A percentile compares a stretch with the other conserved stretches of the same genome.
phyloP scores from a whole-genome alignment of 2,329 filamentous ascomycete genomes.

The Apiospora phragmitis region DNA sequence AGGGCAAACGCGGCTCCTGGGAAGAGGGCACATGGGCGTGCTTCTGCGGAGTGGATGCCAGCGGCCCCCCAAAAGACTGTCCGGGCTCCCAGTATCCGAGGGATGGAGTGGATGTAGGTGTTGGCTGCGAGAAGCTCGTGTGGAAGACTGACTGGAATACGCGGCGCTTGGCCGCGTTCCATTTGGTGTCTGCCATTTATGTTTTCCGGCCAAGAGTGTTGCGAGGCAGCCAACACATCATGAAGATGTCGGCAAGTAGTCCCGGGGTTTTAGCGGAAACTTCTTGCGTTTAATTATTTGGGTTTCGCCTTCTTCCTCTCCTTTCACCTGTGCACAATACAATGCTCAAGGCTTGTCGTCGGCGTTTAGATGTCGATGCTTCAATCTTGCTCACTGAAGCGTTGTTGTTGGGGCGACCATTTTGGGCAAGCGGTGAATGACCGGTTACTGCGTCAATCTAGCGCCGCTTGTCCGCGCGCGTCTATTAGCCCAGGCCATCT shows the following conservation, averaged over 20 bases:
- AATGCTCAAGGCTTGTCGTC: neutral
- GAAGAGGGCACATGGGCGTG: conserved; percentile 24
- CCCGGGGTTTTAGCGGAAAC: neutral
- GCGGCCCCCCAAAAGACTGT: conserved; percentile 47
- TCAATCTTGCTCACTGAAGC: neutral
- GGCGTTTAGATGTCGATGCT: conserved; percentile 1
- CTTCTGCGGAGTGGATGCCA: conserved; percentile 24
- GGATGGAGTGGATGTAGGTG: conserved; percentile 42
- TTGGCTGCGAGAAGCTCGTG: conserved; percentile 50
- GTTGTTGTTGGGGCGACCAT: neutral
- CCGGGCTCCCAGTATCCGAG: conserved; percentile 41
- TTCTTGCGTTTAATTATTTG: neutral
- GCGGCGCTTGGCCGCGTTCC: conserved; percentile 48
- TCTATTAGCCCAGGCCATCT: too few relatives aligned
- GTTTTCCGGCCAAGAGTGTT: conserved; percentile 16
- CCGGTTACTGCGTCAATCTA: neutral
- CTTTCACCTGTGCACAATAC: neutral
- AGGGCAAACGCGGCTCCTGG: conserved; percentile 17
- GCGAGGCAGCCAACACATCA: neutral
- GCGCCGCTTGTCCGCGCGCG: neutral
- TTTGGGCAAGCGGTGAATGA: neutral
- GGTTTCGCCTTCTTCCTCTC: neutral
- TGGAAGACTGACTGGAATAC: conserved; percentile 59
- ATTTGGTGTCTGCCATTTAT: conserved; percentile 40
- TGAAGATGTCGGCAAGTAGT: neutral